These are phyloP conservation scores for Stephania japonica DNA, from an alignment of 164 flowering plant genomes.

Conservation along the genomic window DNA sequence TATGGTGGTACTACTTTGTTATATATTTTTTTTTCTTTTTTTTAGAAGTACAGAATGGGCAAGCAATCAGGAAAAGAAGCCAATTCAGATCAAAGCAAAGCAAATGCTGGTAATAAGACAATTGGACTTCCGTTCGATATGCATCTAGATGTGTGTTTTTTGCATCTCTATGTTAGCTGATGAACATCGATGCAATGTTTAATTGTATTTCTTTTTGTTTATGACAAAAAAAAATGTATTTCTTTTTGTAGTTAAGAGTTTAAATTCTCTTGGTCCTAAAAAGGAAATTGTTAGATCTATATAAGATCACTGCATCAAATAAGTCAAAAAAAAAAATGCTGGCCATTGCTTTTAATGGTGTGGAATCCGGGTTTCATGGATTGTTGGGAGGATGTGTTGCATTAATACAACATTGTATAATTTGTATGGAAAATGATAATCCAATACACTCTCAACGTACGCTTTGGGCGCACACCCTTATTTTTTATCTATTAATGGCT, in stretches of 20 bases:
- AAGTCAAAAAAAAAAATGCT: not conserved
- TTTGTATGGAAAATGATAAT: no score
- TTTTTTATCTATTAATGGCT: no score
- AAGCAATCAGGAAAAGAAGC: constrained; percentile 47
- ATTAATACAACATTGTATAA: no score
- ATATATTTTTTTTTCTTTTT: not conserved
- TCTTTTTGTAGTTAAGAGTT: not conserved
- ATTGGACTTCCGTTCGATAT: not conserved
- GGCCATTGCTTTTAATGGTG: not conserved
- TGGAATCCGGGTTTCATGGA: not conserved
- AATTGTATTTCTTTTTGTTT: no score
- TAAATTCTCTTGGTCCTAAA: not conserved
- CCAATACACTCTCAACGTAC: no score
- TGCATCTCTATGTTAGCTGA: no score
- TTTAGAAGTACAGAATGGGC: constrained; percentile 85
- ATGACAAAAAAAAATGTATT: no score
- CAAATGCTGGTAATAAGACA: constrained; percentile 41
- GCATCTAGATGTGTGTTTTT: no score
- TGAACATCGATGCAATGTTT: no score
- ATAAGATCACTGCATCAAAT: not conserved
- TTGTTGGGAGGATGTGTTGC: not conserved
- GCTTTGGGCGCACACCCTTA: no score
- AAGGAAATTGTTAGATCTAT: not conserved
- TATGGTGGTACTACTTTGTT: not conserved
- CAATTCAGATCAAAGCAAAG: constrained; percentile 34